Conservation (phyloP, 2,329 filamentous ascomycete genomes). For the Microsporum audouinii region DNA sequence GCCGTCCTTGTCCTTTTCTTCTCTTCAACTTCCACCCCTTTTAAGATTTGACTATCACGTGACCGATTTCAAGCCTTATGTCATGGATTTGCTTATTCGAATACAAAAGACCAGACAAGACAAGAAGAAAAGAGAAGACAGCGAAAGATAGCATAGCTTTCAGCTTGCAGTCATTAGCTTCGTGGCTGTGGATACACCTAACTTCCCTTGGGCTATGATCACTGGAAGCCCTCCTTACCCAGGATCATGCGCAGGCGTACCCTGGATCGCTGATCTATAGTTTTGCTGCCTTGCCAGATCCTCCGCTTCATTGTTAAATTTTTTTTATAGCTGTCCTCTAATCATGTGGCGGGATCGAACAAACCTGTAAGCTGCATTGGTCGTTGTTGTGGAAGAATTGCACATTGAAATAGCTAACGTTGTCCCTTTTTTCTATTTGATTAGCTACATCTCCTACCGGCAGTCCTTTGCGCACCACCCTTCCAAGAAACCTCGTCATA, state of each 20-base stretch:
- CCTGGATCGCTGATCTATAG: conserved; percentile 2
- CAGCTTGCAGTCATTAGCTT: neutral
- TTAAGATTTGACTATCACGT: neutral
- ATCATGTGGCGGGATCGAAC: conserved; percentile 98
- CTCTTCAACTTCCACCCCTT: neutral
- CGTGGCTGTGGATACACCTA: neutral
- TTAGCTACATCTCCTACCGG: conserved; percentile 94
- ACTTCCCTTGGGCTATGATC: neutral
- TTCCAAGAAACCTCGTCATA: conserved; percentile 66
- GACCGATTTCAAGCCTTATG: neutral
- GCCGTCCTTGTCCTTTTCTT: neutral
- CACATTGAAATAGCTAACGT: neutral
- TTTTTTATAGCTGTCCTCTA: conserved; percentile 13
- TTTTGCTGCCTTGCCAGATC: neutral
- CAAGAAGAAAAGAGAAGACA: neutral
- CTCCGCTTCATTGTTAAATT: neutral
- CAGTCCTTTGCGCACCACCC: conserved; percentile 97
- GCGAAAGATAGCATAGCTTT: neutral
- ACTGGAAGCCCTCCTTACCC: neutral
- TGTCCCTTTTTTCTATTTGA: conserved; percentile 6
- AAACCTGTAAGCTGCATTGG: conserved; percentile 62
- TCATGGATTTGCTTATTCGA: neutral
- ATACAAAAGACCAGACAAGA: neutral
- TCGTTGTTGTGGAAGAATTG: neutral
- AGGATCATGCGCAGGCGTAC: conserved; percentile 1